Base-by-base conservation (phyloP, 768 basidiomycete species). In the Paxillus rubicundulus region DNA sequence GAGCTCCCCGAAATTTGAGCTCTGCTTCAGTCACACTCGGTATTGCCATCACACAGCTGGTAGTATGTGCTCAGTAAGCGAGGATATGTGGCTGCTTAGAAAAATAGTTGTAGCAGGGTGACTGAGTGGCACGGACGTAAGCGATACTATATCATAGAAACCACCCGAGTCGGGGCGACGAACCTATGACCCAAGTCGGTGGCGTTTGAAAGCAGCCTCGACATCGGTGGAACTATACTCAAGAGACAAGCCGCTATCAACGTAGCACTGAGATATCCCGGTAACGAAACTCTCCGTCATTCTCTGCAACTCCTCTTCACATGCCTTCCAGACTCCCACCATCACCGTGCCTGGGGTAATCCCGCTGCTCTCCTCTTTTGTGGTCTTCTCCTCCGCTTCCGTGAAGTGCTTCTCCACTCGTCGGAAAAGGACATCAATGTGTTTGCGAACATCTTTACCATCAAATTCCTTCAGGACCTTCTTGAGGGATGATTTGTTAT, bases 361-460 rank as follows among this genome's bases (percentile, higher is more conserved):
- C 55, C 73, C 74, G 50, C 84, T 82, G 17, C 66, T 71, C 28
- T 75, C 72, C 53, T 86, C 82, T 4, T 73, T 77, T 17, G 79
- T 80, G 4, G 79, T 64, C 57, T 82, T 86, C 56, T 86, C 87
- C 9, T 86, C 84, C 1, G 82, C 82, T 61, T 94, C 91, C 6
- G 86, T 86, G 63, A 97, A 98, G 65, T 98, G 96, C 70, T 98
- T 98, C 70, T 96, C 92, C 27, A 98, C 91, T 9, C 96, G 84
- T 65, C 91, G 91, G 70, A 86, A 87, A 34, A 98, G 76, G 8
- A 81, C 81, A 50, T 98, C 96, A 47, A 96, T 74, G 54, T 89
- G 79, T 67, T 96, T 96, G 34, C 90, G 86, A 12, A 98, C 73
- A 67, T 98, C 96, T 70, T 97, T 98, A 36, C 82, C 72, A 55